Base-by-base conservation (phyloP, 2,329 filamentous ascomycete species). In the Aureobasidium mangrovei region DNA sequence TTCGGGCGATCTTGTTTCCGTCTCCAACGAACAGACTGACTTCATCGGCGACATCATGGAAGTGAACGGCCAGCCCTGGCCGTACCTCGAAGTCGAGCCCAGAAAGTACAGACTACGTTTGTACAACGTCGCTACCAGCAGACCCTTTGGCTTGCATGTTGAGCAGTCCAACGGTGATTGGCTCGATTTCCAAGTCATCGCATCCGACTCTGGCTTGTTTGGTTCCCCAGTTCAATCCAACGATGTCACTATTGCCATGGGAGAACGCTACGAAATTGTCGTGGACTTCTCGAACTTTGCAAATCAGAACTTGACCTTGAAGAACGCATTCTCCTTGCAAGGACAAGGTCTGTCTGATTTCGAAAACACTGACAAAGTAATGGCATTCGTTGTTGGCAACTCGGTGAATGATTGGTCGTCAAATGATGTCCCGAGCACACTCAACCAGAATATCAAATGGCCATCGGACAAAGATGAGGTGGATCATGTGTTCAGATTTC, bases 11-110 rank as follows among this genome's bases (percentile, higher is more conserved):
- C 70, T 82, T 7, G 75, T 72, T 4, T 70, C 75, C 0, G 68
- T 67, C 1, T 68, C 70, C 24, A 73, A 79, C 57, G 65, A 66
- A 2, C 67, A 68, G 27, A 42, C 44, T 2, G 76, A 72, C 57
- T 67, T 80, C n/a, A 80, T 73, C 61, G 79, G 79, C 36, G 79
- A 82, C 60, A 66, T 79, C 3, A 79, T 81, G 48, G 73, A 81
- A 46, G 79, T 82, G 54, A 82, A 82, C 59, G 76, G 76, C 2
- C 75, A 79, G 58, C 79, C 79, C 2, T 83, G 79, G 79, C 80
- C 80, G 2, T 81, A 72, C 58, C 60, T 80, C 8, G 71, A 74
- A 28, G 79, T 82, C 7, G 76, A 83, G 64, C 78, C 77, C 5
- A 74, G 79, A 62, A 82, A 81, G 63, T 82, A 83, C 64, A 76